Evolutionary conservation across 2,329 filamentous ascomycete genomes (phyloP).

Genomic region (Colletotrichum cereale): DNA sequence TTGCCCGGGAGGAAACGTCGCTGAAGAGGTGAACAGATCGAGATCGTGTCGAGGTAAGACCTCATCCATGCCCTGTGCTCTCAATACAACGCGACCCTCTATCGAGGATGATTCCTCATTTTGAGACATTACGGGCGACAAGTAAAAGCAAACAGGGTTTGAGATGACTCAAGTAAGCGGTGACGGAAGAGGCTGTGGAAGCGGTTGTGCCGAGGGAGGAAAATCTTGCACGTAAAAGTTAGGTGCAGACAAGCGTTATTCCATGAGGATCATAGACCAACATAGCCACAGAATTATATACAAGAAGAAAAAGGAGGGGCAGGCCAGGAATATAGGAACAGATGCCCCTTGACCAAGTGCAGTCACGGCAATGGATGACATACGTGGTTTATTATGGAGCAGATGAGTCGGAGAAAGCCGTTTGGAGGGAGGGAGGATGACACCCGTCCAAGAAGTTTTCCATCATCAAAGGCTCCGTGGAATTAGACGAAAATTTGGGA

Average conservation of each 20-base stretch:
- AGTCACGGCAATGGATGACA: slow-evolving; percentile 12
- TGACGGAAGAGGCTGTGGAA: not conserved
- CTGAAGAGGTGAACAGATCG: slow-evolving; percentile 7
- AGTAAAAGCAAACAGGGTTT: not conserved
- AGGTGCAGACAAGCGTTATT: not conserved
- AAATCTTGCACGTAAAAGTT: not conserved
- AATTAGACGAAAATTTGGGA: not conserved
- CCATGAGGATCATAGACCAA: not conserved
- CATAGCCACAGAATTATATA: not conserved
- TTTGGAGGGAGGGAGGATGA: too few relatives aligned
- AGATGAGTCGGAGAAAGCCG: not conserved
- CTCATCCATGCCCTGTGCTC: slow-evolving; percentile 33
- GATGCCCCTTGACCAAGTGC: not conserved
- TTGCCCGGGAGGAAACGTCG: slow-evolving; percentile 22
- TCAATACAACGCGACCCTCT: slow-evolving; percentile 13
- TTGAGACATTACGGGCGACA: slow-evolving; percentile 11
- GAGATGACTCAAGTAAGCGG: not conserved
- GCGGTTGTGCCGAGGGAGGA: not conserved
- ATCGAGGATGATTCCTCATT: slow-evolving; percentile 11
- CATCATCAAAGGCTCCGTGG: not conserved
- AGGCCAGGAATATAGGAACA: not conserved
- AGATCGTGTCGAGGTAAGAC: slow-evolving; percentile 34
- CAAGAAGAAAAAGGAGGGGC: not conserved
- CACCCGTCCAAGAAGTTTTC: not conserved
- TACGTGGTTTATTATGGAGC: not conserved